Evolutionary conservation across 1,284 basidiomycete genomes (phyloP).

Genomic region (Gymnopus androsaceus): DNA sequence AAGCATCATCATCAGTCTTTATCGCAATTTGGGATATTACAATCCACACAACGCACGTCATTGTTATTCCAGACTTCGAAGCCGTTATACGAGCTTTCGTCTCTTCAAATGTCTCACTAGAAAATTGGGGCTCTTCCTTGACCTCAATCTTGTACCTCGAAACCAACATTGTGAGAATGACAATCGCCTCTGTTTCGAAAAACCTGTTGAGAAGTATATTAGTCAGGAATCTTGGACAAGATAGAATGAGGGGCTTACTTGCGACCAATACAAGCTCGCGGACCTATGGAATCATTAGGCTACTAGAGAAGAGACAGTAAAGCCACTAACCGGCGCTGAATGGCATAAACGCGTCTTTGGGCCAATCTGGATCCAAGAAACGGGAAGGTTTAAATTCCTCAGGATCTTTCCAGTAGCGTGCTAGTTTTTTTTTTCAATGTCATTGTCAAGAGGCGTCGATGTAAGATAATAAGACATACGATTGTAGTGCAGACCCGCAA

Average conservation of each 20-base stretch:
- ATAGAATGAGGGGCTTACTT: slow-evolving; percentile 40
- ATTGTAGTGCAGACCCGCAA: slow-evolving; percentile 49
- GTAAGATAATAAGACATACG: slow-evolving; percentile 33
- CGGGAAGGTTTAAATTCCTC: slow-evolving; percentile 50
- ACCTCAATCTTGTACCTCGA: slow-evolving; percentile 50
- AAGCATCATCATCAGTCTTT: neutral
- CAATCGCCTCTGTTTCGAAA: slow-evolving; percentile 50
- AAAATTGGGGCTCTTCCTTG: slow-evolving; percentile 53
- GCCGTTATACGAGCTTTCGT: slow-evolving; percentile 42
- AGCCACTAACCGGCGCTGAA: slow-evolving; percentile 48
- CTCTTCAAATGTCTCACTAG: slow-evolving; percentile 46
- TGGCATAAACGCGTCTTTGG: slow-evolving; percentile 51
- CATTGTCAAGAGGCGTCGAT: no score
- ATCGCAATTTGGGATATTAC: neutral
- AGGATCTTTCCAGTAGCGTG: slow-evolving; percentile 55
- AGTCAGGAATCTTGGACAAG: slow-evolving; percentile 11
- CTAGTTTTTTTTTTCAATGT: no score
- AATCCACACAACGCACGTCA: no score
- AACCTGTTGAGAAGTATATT: slow-evolving; percentile 33
- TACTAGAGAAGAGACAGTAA: no score
- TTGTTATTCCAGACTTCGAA: slow-evolving; percentile 36
- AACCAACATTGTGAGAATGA: slow-evolving; percentile 49
- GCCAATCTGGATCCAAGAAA: slow-evolving; percentile 49
- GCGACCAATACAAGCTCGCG: slow-evolving; percentile 24
- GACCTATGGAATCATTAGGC: no score